A percentile compares a stretch with the other conserved stretches of the same genome.
Conservation (phyloP, 1,139 yeast species). For the Blastobotrys indianensis region DNA sequence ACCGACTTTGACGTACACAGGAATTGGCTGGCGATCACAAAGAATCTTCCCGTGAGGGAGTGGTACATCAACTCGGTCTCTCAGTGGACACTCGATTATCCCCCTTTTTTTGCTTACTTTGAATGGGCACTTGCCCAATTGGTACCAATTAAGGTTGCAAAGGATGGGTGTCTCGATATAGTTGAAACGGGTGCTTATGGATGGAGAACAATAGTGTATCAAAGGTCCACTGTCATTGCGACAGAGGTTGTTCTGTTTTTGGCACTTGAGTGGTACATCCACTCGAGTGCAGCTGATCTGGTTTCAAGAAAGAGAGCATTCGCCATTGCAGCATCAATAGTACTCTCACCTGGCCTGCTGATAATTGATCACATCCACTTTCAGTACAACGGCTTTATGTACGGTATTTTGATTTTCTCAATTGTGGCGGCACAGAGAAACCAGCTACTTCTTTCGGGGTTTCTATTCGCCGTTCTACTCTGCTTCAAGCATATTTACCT, state of each 20-base stretch:
- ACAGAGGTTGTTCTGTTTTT: slow-evolving; percentile 69
- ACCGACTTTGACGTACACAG: slow-evolving; percentile 97
- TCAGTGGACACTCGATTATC: slow-evolving; percentile 96
- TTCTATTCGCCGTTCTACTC: slow-evolving; percentile 65
- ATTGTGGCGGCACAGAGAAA: slow-evolving; percentile 63
- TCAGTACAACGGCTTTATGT: slow-evolving; percentile 91
- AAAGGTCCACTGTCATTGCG: slow-evolving; percentile 69
- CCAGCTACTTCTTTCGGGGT: slow-evolving; percentile 58
- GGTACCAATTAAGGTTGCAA: slow-evolving; percentile 54
- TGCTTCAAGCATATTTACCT: slow-evolving; percentile 94
- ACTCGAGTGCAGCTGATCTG: slow-evolving; percentile 38
- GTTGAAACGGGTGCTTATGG: slow-evolving; percentile 64
- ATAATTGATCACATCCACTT: slow-evolving; percentile 91
- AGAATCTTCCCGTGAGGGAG: slow-evolving; percentile 61
- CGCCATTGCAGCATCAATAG: slow-evolving; percentile 77
- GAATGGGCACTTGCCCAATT: slow-evolving; percentile 73
- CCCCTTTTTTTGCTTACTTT: slow-evolving; percentile 95
- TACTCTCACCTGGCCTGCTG: slow-evolving; percentile 80
- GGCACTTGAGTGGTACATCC: slow-evolving; percentile 66
- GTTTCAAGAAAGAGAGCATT: slow-evolving; percentile 42
- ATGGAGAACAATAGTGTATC: slow-evolving; percentile 73
- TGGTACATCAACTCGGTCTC: slow-evolving; percentile 87
- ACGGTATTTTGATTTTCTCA: slow-evolving; percentile 71
- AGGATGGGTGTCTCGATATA: slow-evolving; percentile 76
- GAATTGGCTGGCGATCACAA: slow-evolving; percentile 92